Evolutionary conservation across 176 grass and related monocot species (phyloP).

Genomic region (Oryza glumipatula): DNA sequence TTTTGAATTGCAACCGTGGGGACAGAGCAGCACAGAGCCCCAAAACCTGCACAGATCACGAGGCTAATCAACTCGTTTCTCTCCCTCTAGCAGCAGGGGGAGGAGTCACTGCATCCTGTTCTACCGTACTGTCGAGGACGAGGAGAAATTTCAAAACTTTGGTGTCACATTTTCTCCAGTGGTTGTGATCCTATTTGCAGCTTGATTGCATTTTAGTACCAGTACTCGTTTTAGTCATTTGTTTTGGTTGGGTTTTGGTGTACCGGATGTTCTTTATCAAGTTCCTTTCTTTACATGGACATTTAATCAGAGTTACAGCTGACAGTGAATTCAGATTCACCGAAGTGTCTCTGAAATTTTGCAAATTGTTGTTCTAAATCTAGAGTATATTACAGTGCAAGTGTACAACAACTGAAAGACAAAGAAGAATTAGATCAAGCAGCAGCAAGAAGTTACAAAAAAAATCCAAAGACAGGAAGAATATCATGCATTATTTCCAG

Average conservation of each 20-base stretch:
- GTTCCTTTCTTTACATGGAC: slow-evolving; percentile 1
- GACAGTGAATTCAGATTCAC: not conserved
- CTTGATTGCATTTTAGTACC: not conserved
- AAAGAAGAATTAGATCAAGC: not conserved
- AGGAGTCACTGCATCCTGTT: slow-evolving; percentile 12
- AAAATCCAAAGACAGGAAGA: slow-evolving; percentile 29
- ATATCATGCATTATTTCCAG: slow-evolving; percentile 54
- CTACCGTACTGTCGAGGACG: slow-evolving; percentile 31
- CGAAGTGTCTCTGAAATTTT: not conserved
- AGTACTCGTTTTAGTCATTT: not conserved
- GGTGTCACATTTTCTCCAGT: slow-evolving; percentile 12
- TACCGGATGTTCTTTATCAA: not conserved
- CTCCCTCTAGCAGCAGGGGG: not conserved
- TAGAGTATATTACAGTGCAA: slow-evolving; percentile 8
- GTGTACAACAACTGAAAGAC: slow-evolving; percentile 33
- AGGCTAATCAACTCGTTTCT: not conserved
- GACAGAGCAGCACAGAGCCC: not conserved
- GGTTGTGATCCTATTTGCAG: not conserved
- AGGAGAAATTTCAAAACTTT: slow-evolving; percentile 44
- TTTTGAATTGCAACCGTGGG: slow-evolving; percentile 20
- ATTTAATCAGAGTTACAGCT: slow-evolving; percentile 13
- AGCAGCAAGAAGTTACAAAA: not conserved
- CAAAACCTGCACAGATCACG: slow-evolving; percentile 46
- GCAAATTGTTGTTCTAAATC: slow-evolving; percentile 10
- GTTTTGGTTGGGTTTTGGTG: not conserved